Base-by-base conservation (phyloP, 768 basidiomycete genomes). In the Tylopilus vinaceipallidus region DNA sequence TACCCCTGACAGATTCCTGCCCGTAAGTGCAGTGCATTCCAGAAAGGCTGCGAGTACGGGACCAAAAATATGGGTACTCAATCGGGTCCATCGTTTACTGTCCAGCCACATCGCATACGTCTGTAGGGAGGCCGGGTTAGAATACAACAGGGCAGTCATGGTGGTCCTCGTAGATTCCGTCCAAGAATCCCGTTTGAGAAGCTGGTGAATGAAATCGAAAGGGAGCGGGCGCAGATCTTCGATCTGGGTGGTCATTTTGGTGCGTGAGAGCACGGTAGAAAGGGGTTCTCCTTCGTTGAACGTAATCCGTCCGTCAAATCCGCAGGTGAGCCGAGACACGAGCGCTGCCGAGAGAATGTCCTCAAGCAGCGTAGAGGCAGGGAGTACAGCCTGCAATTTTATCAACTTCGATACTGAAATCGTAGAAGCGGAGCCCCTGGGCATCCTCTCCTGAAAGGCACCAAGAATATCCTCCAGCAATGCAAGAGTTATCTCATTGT, bases 41-140 rank as follows among this genome's bases (percentile, higher is more conserved):
- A 83, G 61, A 45, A 78, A 74, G 6, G 78, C 75, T 41, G 72
- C 66, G 6, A 83, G 39, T 9, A 78, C 70, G 0, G 65, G 58
- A 19, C 75, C 61, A 14, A 80, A 60, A 24, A 69, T 59, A 11
- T 67, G 58, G 3, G 62, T 30, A 14, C 30, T 14, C 4, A 54
- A 24, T 5, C 57, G 47, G 19, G 37, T 10, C 59, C 65, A 65
- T 17, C 26, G 29, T 27, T 41, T 30, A 32, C 24, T 54, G 7
- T 62, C 55, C 5, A 82, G 51, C 82, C 83, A 83, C 0, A 66
- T 55, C 2, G 53, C 41, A 38, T 74, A 71, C 3, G 53, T 45
- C 5, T 59, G 54, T 8, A 47, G 38, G 32, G 65, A 55, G 36
- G 69, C 52, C 0, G 59, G 47, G 29, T 68, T 63, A 42, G 62